Percentiles rank a stretch among this genome's conserved stretches.
These are phyloP conservation scores for Lachancea mirantina DNA, from an alignment of 805 yeast species.

Conservation along the genomic window DNA sequence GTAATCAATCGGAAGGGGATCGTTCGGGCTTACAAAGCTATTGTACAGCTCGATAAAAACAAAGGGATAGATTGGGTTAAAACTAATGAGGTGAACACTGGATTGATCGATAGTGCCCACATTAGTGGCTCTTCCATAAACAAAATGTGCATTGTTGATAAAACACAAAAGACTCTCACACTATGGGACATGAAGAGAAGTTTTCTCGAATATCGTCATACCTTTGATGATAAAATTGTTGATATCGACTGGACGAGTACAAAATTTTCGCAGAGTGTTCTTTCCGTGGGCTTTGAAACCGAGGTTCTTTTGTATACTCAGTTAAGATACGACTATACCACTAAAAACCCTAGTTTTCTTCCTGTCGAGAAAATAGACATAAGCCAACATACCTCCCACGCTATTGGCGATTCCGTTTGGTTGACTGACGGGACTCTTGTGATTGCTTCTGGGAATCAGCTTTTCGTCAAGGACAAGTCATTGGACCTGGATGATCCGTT, in stretches of 20 bases:
- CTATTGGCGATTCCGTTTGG: constrained; percentile 88
- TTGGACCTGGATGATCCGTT: constrained; percentile 49
- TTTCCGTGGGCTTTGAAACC: constrained; percentile 70
- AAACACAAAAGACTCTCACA: constrained; percentile 41
- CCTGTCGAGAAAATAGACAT: constrained; percentile 70
- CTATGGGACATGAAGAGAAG: constrained; percentile 77
- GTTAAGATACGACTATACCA: constrained; percentile 82
- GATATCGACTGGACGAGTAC: constrained; percentile 89
- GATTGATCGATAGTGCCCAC: constrained; percentile 42
- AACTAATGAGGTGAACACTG: constrained; percentile 47
- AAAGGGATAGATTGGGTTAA: constrained; percentile 46
- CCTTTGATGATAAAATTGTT: constrained; percentile 37
- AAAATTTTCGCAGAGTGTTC: constrained; percentile 54
- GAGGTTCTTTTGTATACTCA: constrained; percentile 68
- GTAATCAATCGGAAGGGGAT: constrained; percentile 48
- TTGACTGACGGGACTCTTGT: constrained; percentile 69
- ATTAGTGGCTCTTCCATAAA: constrained; percentile 71
- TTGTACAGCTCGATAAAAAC: constrained; percentile 16
- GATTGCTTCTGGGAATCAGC: constrained; percentile 84
- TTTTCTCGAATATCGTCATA: constrained; percentile 54
- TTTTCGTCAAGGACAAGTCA: constrained; percentile 69
- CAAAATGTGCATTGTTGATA: constrained; percentile 69
- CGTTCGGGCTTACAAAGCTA: constrained; percentile 42
- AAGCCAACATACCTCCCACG: constrained; percentile 63
- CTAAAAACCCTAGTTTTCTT: constrained; percentile 67